These are phyloP conservation scores for Mycena kentingensis DNA, from an alignment of 768 basidiomycete genomes.

Conservation along the genomic window DNA sequence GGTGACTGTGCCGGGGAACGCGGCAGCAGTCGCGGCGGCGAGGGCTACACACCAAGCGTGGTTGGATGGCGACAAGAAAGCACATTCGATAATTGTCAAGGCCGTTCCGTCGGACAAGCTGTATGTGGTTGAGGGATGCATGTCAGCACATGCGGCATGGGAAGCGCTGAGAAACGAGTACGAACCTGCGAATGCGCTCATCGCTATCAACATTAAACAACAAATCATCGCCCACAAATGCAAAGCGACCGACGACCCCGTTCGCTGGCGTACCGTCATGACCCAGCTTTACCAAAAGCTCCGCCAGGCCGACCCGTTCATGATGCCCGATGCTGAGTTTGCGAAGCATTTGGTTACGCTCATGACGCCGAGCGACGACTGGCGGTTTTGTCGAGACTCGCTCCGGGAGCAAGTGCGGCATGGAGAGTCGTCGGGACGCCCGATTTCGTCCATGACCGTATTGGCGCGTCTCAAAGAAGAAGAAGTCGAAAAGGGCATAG, in stretches of 20 bases:
- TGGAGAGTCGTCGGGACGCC: background rate
- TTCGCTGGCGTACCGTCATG: background rate
- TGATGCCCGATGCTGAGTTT: slow-evolving; percentile 8
- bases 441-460: background rate
- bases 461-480: background rate
- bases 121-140: slow-evolving; percentile 3
- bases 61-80: slow-evolving; percentile 6
- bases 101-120: slow-evolving; percentile 5
- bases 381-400: no score
- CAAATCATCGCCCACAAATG: no score
- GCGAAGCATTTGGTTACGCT: slow-evolving; percentile 6
- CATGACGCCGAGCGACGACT: slow-evolving; percentile 2
- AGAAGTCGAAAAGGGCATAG: slow-evolving; percentile 6
- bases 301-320: background rate
- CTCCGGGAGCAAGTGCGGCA: background rate
- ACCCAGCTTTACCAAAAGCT: slow-evolving; percentile 1
- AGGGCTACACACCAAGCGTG: slow-evolving; percentile 1
- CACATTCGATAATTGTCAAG: slow-evolving; percentile 5
- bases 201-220: no score
- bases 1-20: slow-evolving; percentile 6
- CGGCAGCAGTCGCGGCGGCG: background rate
- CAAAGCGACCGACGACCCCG: no score
- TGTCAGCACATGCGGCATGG: slow-evolving; percentile 4
- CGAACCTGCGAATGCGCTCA: background rate
- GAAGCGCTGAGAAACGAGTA: slow-evolving; percentile 4